A percentile compares a stretch with the other conserved stretches of the same genome.
Conservation (phyloP, 345 rosid species). For the Boechera retrofracta region DNA sequence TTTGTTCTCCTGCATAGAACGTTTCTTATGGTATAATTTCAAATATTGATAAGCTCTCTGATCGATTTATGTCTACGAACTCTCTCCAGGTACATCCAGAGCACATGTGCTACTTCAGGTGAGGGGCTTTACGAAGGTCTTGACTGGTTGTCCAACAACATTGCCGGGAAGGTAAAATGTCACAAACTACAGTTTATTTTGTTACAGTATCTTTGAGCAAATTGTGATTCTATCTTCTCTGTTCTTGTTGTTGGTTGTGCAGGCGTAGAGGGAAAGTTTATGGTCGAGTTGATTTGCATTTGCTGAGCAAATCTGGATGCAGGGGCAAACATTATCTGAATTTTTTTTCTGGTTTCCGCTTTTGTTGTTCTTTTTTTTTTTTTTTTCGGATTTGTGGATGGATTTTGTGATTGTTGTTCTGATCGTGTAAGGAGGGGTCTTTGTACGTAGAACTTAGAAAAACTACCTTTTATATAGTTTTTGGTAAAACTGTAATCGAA, state of each 20-base stretch:
- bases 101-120: slow-evolving; percentile 73
- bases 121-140: slow-evolving; percentile 77
- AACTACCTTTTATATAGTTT: slow-evolving; percentile 24
- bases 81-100: slow-evolving; percentile 48
- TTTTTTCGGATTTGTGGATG: slow-evolving; percentile 18
- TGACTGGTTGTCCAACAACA: slow-evolving; percentile 77
- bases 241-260: neutral
- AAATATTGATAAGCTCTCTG: neutral
- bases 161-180: slow-evolving; percentile 27
- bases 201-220: neutral
- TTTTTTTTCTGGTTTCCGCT: neutral
- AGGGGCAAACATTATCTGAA: slow-evolving; percentile 29
- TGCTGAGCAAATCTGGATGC: slow-evolving; percentile 33
- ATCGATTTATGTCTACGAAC: neutral
- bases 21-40: neutral
- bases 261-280: slow-evolving; percentile 19
- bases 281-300: slow-evolving; percentile 26
- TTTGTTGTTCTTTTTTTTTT: slow-evolving; percentile 1
- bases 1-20: neutral
- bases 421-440: neutral
- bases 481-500: slow-evolving; percentile 14
- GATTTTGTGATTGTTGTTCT: neutral
- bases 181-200: too few relatives aligned
- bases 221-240: neutral
- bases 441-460: slow-evolving; percentile 27